These are phyloP conservation scores for Raffaelea albimanens DNA, from an alignment of 2,329 filamentous ascomycete genomes.

Conservation along the genomic window DNA sequence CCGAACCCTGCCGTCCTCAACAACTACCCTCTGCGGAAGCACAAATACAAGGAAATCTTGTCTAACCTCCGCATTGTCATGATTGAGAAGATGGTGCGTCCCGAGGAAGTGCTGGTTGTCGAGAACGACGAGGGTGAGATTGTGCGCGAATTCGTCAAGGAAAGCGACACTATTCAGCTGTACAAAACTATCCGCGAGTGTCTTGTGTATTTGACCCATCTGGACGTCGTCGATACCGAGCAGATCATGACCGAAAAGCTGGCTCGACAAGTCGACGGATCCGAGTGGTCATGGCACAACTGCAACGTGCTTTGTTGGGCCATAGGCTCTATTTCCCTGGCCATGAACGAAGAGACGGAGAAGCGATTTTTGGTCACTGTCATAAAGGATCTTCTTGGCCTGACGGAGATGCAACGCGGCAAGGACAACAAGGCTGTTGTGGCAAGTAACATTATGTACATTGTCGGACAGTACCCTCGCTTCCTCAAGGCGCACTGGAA, in stretches of 20 bases:
- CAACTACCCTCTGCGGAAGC: constrained; percentile 90
- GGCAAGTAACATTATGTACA: constrained; percentile 99
- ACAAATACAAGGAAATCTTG: constrained; percentile 92
- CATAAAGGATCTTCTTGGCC: constrained; percentile 91
- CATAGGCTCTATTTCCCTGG: constrained; percentile 94
- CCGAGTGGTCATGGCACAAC: constrained; percentile 98
- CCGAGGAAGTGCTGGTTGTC: constrained; percentile 97
- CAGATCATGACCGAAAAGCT: constrained; percentile 99
- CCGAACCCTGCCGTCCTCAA: constrained; percentile 76
- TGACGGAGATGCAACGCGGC: constrained; percentile 98
- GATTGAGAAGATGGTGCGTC: constrained; percentile 99
- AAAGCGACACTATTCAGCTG: constrained; percentile 96
- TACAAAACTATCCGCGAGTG: constrained; percentile 99
- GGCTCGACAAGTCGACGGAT: constrained; percentile 84
- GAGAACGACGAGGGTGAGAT: constrained; percentile 99
- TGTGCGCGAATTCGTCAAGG: constrained; percentile 97
- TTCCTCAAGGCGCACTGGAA: constrained; percentile 99
- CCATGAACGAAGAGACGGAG: constrained; percentile 99
- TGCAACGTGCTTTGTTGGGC: constrained; percentile 99
- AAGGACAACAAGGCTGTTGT: constrained; percentile 99
- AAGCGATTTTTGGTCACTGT: constrained; percentile 98
- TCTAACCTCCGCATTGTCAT: constrained; percentile 93
- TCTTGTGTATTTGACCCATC: constrained; percentile 90
- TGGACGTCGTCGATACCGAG: constrained; percentile 95
- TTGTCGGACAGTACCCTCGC: constrained; percentile 95